A percentile compares a stretch with the other conserved stretches of the same genome.
Conservation (phyloP, 1,284 basidiomycete genomes). For the Ganoderma resinaceum region DNA sequence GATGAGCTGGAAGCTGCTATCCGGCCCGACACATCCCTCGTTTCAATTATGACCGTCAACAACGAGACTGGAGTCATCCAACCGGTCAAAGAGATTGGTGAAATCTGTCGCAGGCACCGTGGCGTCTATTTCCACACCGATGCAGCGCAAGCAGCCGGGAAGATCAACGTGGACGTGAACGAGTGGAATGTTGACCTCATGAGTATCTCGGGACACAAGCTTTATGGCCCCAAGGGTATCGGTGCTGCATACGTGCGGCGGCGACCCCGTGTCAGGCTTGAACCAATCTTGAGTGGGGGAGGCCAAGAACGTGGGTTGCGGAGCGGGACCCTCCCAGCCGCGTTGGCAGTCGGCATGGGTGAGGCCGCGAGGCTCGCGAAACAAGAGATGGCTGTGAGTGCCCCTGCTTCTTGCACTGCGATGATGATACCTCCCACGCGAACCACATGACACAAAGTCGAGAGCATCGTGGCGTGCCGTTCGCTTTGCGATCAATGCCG, state of each 20-base stretch:
- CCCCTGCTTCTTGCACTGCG: slow-evolving; percentile 25
- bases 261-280: slow-evolving; percentile 91
- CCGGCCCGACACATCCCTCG: slow-evolving; percentile 43
- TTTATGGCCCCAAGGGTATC: slow-evolving; percentile 98
- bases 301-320: slow-evolving; percentile 97
- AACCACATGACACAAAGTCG: slow-evolving; percentile 18
- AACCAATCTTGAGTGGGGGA: slow-evolving; percentile 95
- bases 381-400: slow-evolving; percentile 90
- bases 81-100: slow-evolving; percentile 95
- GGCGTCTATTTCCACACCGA: slow-evolving; percentile 98
- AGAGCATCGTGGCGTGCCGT: slow-evolving; percentile 41
- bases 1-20: slow-evolving; percentile 46
- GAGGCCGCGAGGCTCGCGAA: slow-evolving; percentile 95
- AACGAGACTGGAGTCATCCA: slow-evolving; percentile 99
- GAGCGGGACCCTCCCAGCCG: slow-evolving; percentile 93
- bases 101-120: slow-evolving; percentile 82
- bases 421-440: slow-evolving; percentile 61
- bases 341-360: slow-evolving; percentile 91
- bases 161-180: slow-evolving; percentile 93
- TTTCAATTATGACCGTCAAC: slow-evolving; percentile 98
- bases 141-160: slow-evolving; percentile 95
- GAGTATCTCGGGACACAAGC: slow-evolving; percentile 97
- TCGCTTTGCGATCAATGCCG: slow-evolving; percentile 20
- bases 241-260: slow-evolving; percentile 96
- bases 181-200: slow-evolving; percentile 96